Evolutionary conservation across 352 stramenopile genomes (phyloP), one percentile per base, ranked within the genome.

Genomic region (Globisporangium cystogenes): DNA sequence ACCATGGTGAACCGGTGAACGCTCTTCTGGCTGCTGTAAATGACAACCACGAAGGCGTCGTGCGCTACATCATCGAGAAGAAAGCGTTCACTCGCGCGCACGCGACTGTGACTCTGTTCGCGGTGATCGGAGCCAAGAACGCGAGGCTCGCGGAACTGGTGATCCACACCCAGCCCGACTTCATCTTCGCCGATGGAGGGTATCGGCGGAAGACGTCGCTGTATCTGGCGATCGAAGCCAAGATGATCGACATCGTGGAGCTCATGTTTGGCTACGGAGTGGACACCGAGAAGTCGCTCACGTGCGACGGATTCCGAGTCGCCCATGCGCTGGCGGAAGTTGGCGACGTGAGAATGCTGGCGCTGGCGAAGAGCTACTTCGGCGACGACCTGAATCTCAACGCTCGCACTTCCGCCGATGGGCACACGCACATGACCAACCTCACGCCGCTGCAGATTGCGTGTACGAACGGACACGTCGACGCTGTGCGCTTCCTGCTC

Each of bases 191-290:
- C 18, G 7, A 4, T 12, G 6, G 16, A 18, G 18, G 16, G 7
- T 20, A 8, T 7, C 37, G 16, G 2, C 1, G 16, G 15, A 42
- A 42, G n/a, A 11, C 15, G 16, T 23, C 16, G 15, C 37, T 42
- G 74, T 24, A 46, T 11, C 21, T 54, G 33, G 23, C 37, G 21
- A 33, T 45, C 29, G n/a, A 51, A 41, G 27, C 45, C 4, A 21
- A 35, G 12, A 40, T 51, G 18, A 7, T 40, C 10, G 27, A 35
- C 18, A 15, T 27, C 7, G 26, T 51, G 6, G 14, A 15, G n/a
- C 45, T 51, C 21, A 33, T 51, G 27, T 15, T 51, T 5, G 27
- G 8, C 27, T 27, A 35, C 33, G 45, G 45, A 15, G 27, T n/a
- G 5, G 45, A 29, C 20, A 40, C 12, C 29, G 37, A 18, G 7